Conservation (phyloP, 2,329 filamentous ascomycete genomes). For the Graphiopsis chlorocephala region DNA sequence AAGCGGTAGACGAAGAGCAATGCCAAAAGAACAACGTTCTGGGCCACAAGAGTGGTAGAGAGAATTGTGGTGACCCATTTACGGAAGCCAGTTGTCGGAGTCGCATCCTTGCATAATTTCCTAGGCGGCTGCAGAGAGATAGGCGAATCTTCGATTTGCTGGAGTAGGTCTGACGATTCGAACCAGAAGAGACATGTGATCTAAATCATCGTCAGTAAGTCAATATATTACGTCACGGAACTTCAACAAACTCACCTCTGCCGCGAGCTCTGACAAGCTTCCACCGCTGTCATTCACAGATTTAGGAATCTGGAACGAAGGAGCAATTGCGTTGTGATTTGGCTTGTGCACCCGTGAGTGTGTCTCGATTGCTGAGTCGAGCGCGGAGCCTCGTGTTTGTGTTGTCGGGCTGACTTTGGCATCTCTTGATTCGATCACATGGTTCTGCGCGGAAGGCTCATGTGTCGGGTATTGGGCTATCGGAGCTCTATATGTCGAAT, state of each 20-base stretch:
- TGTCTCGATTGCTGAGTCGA: constrained; percentile 9
- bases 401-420: constrained; percentile 11
- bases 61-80: constrained; percentile 93
- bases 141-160: constrained; percentile 62
- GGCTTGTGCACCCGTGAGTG: constrained; percentile 27
- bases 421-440: neutral
- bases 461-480: constrained; percentile 21
- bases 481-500: constrained; percentile 25
- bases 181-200: constrained; percentile 99
- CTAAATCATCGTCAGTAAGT: constrained; percentile 45
- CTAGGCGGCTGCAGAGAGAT: constrained; percentile 36
- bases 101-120: constrained; percentile 66
- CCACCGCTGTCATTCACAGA: constrained; percentile 74
- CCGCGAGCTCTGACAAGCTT: constrained; percentile 77
- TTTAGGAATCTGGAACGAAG: constrained; percentile 66
- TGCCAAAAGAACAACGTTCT: constrained; percentile 88
- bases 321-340: constrained; percentile 40
- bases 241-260: constrained; percentile 58
- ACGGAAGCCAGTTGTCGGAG: constrained; percentile 74
- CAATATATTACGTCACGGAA: neutral
- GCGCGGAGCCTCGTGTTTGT: constrained; percentile 14
- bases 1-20: constrained; percentile 89
- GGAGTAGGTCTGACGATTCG: constrained; percentile 76
- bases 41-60: constrained; percentile 91
- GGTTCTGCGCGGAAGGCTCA: constrained; percentile 14